Base-by-base conservation (phyloP, 2,329 filamentous ascomycete genomes). In the Xylariaceae sp. region DNA sequence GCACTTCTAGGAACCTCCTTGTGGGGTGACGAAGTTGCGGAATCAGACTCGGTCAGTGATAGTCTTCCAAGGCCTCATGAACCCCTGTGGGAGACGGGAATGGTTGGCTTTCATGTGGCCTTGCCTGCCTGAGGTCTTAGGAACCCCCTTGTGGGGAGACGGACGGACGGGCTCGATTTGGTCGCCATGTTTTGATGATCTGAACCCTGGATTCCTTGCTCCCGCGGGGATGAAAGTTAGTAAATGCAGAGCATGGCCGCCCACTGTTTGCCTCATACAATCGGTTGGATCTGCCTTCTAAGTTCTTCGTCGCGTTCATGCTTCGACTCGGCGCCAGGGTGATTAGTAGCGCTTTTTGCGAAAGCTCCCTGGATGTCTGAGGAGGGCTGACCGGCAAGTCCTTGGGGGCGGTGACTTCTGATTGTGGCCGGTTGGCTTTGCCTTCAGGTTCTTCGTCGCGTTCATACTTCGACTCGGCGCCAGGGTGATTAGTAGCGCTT, bases 201-300 rank as follows among this genome's bases (percentile, higher is more conserved):
- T 60, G 61, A 58, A 62, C 45, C 56, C 61, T 47, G 18, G 47
- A 49, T 39, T 51, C 47, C 40, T 37, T 49, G 47, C 48, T 47
- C 37, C 19, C 43, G 26, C 15, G 30, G 54, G n/a, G 37, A 18
- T 42, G 53, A 54, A 21, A 47, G 60, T 57, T 46, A 57, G 57
- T 61, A 59, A 61, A 62, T 59, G 52, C 58, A 59, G 44, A 41
- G 48, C 18, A 30, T 58, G 56, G 59, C 61, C 58, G 61, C 61
- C 62, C 55, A 63, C 61, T 60, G 52, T 47, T 46, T 49, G 21
- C 26, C 39, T n/a, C 26, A 26, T 26, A 26, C n/a, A n/a, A n/a
- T 36, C 8, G 21, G 19, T 26, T 43, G 26, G 26, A 19, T 3
- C 3, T 21, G 30, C 48, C 21, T 13, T n/a, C 19, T 39, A 43